Percentiles rank a stretch among this genome's conserved stretches.
Evolutionary conservation across 441 rosid genomes (phyloP).

Genomic region (Gossypium aridum): DNA sequence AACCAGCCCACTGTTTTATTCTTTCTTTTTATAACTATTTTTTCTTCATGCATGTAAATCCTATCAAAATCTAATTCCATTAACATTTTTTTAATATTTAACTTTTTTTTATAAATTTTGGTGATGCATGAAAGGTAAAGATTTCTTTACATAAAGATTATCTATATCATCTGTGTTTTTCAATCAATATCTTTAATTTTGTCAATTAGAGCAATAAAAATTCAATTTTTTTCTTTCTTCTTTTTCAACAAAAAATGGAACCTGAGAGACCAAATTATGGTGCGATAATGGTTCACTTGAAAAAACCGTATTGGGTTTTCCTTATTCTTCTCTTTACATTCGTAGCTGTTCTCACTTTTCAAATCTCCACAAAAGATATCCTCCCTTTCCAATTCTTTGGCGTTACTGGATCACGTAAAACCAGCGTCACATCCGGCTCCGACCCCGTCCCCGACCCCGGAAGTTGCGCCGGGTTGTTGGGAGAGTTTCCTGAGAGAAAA

Average conservation of each 20-base stretch:
- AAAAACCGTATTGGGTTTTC: constrained; percentile 44
- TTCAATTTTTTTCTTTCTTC: background rate
- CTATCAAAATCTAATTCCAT: background rate
- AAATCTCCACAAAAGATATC: constrained; percentile 40
- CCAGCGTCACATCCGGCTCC: background rate
- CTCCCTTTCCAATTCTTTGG: constrained; percentile 23
- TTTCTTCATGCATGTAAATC: background rate
- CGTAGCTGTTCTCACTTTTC: constrained; percentile 43
- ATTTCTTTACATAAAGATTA: background rate
- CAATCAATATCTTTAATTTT: background rate
- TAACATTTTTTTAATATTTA: background rate
- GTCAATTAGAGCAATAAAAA: background rate
- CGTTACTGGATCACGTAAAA: constrained; percentile 1
- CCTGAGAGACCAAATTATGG: constrained; percentile 25
- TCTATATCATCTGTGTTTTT: background rate
- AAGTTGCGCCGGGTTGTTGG: constrained; percentile 40
- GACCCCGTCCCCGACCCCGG: constrained; percentile 16
- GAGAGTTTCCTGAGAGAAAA: constrained; percentile 31
- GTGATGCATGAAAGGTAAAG: background rate
- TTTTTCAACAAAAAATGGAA: constrained; percentile 32
- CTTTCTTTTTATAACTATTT: background rate
- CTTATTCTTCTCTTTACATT: constrained; percentile 45
- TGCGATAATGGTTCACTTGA: constrained; percentile 16
- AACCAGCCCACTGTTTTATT: constrained; percentile 6
- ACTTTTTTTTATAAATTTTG: too few relatives aligned